phyloP scores from a whole-genome alignment of 176 grass and related monocot genomes.

The Saccharum spontaneum region DNA sequence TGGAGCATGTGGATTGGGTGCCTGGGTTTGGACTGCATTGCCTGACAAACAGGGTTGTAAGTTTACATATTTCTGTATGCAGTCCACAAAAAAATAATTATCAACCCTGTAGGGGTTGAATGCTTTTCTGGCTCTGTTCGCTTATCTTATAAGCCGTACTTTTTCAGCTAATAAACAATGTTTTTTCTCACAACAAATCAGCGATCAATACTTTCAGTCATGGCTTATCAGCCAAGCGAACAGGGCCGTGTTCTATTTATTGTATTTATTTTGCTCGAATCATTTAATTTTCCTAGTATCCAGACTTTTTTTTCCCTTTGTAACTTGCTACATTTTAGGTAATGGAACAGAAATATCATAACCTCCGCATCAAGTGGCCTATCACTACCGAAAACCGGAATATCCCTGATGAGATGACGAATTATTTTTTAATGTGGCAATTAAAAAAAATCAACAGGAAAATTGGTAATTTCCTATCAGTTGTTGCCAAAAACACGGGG shows the following conservation, averaged over 20 bases:
- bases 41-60: slow-evolving; percentile 18
- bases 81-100: neutral
- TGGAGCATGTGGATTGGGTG: slow-evolving; percentile 69
- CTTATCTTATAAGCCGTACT: no score
- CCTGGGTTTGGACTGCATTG: slow-evolving; percentile 65
- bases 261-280: neutral
- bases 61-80: neutral
- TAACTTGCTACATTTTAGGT: neutral
- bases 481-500: no score
- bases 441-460: no score
- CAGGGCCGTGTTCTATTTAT: neutral
- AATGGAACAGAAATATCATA: no score
- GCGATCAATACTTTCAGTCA: no score
- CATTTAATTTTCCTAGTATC: neutral
- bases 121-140: neutral
- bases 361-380: no score
- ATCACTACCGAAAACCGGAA: neutral
- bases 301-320: neutral
- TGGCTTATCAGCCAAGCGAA: no score
- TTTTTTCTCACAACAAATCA: no score
- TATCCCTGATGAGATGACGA: no score
- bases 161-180: no score
- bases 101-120: neutral
- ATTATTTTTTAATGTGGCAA: no score
- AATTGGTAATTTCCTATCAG: no score